A percentile compares a stretch with the other conserved stretches of the same genome.
Conservation (phyloP, 2,329 filamentous ascomycete genomes). For the Pseudogymnoascus sp. region DNA sequence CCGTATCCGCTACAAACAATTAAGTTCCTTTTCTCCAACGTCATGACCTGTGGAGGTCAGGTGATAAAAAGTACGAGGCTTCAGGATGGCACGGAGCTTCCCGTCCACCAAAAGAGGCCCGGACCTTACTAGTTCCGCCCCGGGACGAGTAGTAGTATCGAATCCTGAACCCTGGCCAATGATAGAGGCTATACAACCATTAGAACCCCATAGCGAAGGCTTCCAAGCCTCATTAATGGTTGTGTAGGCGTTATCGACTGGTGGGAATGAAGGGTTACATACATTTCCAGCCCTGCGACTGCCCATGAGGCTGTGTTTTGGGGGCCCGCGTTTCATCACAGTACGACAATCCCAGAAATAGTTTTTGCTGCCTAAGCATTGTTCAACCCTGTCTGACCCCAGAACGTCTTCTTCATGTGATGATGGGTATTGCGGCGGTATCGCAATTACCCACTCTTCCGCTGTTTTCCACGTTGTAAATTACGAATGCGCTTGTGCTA, state of each 20-base stretch:
- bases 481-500: background rate
- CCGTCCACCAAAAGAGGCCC: background rate
- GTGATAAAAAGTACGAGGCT: background rate
- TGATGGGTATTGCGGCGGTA: background rate
- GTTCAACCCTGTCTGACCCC: background rate
- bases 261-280: background rate
- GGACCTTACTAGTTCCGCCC: background rate
- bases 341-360: background rate
- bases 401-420: background rate
- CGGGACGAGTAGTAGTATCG: background rate
- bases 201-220: background rate
- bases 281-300: background rate
- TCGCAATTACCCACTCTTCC: background rate
- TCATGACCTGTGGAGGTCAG: background rate
- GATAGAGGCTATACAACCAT: background rate
- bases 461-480: background rate
- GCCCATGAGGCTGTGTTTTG: background rate
- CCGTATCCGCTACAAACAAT: too few species aligned
- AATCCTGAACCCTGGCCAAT: background rate
- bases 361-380: background rate
- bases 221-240: background rate
- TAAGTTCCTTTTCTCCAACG: too few species aligned
- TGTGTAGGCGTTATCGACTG: slow-evolving; percentile 1
- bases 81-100: background rate
- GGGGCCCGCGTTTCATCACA: background rate